Evolutionary conservation across 257 asterid genomes (phyloP), one percentile per base, ranked within the genome.

Genomic region (Lithospermum erythrorhizon): DNA sequence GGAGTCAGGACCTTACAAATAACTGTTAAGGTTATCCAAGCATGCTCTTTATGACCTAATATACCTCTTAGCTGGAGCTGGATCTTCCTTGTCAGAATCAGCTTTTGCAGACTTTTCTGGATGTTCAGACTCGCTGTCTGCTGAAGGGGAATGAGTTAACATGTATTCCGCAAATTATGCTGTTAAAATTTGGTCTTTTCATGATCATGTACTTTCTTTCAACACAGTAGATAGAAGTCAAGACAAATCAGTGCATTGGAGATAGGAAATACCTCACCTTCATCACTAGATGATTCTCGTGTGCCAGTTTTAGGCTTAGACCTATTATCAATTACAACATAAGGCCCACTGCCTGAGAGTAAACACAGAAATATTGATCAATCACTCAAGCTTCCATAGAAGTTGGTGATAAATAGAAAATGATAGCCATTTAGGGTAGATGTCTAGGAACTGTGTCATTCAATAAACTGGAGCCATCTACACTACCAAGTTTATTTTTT

Each of bases 301-400:
- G 78, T 83, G 27, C 74, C 80, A 16, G 73, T 63, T 22, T 63
- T 79, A 53, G 80, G 65, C 72, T 71, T 82, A 18, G 61, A 73
- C 79, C 98, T 78, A 58, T 73, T 84, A 76, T 91, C 97, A 63
- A 88, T 91, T 58, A 91, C 98, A 59, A 88, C 86, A 76, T 91
- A 91, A 8, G 98, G 95, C 61, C 96, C 98, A 68, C 83, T 78
- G 73, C 95, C 98, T 91, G 83, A 61, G 8, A 68, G 62, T 17
- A 75, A 66, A 61, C 48, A 37, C 48, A 64, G 57, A 56, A 63
- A 52, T 61, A 11, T 45, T 61, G 22, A 47, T n/a, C n/a, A n/a
- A n/a, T n/a, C n/a, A n/a, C n/a, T 66, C 57, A 74, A 53, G 68
- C 55, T 55, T 49, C 61, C 59, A 10, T 32, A 30, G 55, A 47